phyloP scores from a whole-genome alignment of 2,329 filamentous ascomycete species.

The Diaporthe sp. region DNA sequence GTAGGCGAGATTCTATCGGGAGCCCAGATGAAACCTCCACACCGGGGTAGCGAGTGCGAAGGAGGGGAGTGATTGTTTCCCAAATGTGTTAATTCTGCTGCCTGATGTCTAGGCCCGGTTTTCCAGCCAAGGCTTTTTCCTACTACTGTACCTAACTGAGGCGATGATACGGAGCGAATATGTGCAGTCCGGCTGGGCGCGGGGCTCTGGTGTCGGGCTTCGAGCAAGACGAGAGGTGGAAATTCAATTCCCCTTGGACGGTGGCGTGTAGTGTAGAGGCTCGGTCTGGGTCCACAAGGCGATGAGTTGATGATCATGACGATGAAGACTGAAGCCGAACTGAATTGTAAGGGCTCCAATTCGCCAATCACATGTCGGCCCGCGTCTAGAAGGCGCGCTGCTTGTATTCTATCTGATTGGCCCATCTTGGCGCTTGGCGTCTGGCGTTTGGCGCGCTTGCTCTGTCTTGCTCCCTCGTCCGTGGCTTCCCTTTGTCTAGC shows the following conservation, averaged over 20 bases:
- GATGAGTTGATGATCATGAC: constrained; percentile 1
- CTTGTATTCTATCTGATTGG: not conserved
- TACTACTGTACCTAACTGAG: constrained; percentile 8
- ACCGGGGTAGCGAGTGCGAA: not conserved
- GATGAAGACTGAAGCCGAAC: not conserved
- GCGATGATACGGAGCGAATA: constrained; percentile 1
- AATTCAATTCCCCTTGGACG: not conserved
- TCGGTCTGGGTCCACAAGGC: not conserved
- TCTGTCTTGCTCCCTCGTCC: not conserved
- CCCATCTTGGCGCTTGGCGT: constrained; percentile 3
- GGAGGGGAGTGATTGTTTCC: not conserved
- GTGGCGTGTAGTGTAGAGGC: not conserved
- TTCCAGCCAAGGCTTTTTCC: constrained; percentile 3
- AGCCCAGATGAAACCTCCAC: not conserved
- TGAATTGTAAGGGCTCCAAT: not conserved
- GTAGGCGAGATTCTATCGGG: not conserved
- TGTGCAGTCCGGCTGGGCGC: constrained; percentile 1
- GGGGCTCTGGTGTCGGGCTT: not conserved
- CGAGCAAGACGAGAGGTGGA: constrained; percentile 12
- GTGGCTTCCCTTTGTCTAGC: not conserved
- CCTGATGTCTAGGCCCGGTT: constrained; percentile 21
- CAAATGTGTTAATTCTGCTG: constrained; percentile 18
- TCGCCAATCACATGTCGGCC: not conserved
- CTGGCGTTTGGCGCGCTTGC: not conserved
- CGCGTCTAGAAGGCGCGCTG: constrained; percentile 8